Evolutionary conservation across 768 basidiomycete species (phyloP).

Genomic region (Mycena latifolia): DNA sequence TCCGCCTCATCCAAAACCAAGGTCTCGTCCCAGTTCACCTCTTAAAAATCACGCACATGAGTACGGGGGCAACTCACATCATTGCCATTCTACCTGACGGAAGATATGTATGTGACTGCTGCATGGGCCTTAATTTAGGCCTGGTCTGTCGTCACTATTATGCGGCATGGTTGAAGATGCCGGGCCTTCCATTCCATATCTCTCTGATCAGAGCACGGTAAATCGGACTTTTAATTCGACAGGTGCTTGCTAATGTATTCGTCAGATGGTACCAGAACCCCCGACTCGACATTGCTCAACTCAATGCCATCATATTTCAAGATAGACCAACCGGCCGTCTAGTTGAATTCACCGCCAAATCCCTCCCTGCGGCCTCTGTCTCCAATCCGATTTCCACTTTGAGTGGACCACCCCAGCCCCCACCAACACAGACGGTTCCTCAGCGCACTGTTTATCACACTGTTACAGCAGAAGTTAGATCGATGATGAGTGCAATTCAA

Average conservation of each 20-base stretch:
- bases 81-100: slow-evolving; percentile 33
- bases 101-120: slow-evolving; percentile 49
- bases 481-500: slow-evolving; percentile 38
- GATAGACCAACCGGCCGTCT: too few species aligned
- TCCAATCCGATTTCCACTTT: slow-evolving; percentile 8
- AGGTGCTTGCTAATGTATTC: too few species aligned
- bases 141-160: slow-evolving; percentile 50
- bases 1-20: slow-evolving; percentile 38
- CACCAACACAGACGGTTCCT: slow-evolving; percentile 40
- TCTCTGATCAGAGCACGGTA: too few species aligned
- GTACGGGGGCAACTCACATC: background rate
- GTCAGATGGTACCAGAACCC: too few species aligned
- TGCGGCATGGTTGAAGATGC: slow-evolving; percentile 36
- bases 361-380: slow-evolving; percentile 17
- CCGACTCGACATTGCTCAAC: too few species aligned
- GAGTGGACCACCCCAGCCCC: slow-evolving; percentile 9
- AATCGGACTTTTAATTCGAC: too few species aligned
- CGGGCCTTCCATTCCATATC: slow-evolving; percentile 43
- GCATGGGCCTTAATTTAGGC: slow-evolving; percentile 48
- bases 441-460: too few species aligned
- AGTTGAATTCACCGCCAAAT: too few species aligned
- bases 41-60: slow-evolving; percentile 39
- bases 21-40: slow-evolving; percentile 41
- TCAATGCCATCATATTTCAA: too few species aligned
- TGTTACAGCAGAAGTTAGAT: too few species aligned